Conservation (phyloP, 75 land plant genomes). For the Pinus albicaulis region DNA sequence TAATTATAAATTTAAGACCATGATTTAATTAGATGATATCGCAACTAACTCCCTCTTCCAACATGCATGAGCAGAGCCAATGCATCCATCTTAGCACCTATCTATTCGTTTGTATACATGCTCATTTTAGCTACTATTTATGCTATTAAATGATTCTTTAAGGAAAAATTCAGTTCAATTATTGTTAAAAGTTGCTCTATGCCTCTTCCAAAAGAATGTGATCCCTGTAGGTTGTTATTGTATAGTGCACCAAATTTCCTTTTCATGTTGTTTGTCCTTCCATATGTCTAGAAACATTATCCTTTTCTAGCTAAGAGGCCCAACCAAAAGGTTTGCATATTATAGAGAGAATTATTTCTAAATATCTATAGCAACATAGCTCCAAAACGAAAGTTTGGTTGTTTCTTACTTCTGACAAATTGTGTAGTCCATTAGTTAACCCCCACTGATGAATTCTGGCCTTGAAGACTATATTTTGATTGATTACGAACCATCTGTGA, state of each 20-base stretch:
- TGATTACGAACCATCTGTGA: not conserved
- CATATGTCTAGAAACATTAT: not conserved
- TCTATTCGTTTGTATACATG: not conserved
- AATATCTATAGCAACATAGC: not conserved
- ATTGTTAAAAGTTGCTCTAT: not conserved
- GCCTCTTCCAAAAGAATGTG: not conserved
- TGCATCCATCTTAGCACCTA: not conserved
- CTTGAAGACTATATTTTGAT: not conserved
- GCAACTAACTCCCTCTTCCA: not conserved
- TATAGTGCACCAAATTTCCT: not conserved
- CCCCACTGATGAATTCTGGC: not conserved
- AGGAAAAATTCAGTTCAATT: not conserved
- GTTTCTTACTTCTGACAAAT: not conserved
- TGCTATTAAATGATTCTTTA: not conserved
- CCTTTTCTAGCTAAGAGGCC: not conserved
- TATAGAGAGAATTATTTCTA: not conserved
- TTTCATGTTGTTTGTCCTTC: not conserved
- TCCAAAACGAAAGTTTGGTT: not conserved
- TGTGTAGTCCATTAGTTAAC: not conserved
- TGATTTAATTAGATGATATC: not conserved
- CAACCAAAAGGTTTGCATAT: not conserved
- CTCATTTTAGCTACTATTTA: not conserved
- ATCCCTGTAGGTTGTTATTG: not conserved
- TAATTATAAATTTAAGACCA: not conserved
- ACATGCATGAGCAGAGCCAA: not conserved